Evolutionary conservation across 768 basidiomycete genomes (phyloP).

Genomic region (Rickenella mellea): DNA sequence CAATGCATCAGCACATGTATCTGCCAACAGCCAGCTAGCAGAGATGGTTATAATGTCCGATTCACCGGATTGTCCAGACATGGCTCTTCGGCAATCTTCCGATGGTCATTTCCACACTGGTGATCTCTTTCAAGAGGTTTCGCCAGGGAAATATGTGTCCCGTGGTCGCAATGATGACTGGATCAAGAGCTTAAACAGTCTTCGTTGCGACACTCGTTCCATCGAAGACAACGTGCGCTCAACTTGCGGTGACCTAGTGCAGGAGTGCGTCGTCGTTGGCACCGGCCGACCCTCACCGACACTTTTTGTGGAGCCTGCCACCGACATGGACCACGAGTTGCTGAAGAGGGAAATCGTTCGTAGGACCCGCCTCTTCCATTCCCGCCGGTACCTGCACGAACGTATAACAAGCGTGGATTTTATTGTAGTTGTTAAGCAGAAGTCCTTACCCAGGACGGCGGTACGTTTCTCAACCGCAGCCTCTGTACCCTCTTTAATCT

Average conservation of each 20-base stretch:
- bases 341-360: conserved; percentile 66
- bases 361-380: conserved; percentile 65
- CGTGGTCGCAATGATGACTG: conserved; percentile 76
- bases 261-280: conserved; percentile 71
- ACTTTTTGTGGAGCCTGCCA: conserved; percentile 61
- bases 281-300: conserved; percentile 67
- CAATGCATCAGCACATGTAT: conserved; percentile 37
- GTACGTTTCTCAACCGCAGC: neutral
- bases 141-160: conserved; percentile 49
- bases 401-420: conserved; percentile 56
- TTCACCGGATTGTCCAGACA: conserved; percentile 62
- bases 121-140: conserved; percentile 64
- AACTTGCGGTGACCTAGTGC: conserved; percentile 55
- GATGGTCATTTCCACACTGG: conserved; percentile 77
- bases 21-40: conserved; percentile 40
- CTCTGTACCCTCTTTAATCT: neutral
- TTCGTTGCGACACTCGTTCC: conserved; percentile 71
- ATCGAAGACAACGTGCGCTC: conserved; percentile 70
- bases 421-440: conserved; percentile 55
- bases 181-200: conserved; percentile 75
- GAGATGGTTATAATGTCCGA: conserved; percentile 63
- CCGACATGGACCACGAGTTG: conserved; percentile 42
- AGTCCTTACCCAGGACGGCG: conserved; percentile 66
- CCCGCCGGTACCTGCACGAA: conserved; percentile 69
- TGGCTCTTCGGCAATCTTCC: conserved; percentile 39